These are phyloP conservation scores for Candida sanyaensis DNA, from an alignment of 1,139 yeast species.

Conservation along the genomic window DNA sequence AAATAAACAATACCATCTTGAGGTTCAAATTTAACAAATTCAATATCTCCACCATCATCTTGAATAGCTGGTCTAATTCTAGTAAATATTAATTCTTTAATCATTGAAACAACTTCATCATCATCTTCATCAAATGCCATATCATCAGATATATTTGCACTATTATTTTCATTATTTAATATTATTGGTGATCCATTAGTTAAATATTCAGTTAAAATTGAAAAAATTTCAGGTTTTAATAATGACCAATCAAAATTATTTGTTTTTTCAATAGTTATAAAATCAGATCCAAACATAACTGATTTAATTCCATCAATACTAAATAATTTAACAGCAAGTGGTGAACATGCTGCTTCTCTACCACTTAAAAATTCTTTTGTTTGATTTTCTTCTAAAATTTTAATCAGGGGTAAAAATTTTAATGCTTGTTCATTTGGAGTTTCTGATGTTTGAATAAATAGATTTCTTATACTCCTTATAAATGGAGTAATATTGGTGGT, in stretches of 20 bases:
- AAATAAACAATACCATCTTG: constrained; percentile 66
- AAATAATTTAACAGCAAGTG: constrained; percentile 54
- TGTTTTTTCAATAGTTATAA: constrained; percentile 82
- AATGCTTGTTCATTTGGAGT: constrained; percentile 52
- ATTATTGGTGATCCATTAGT: constrained; percentile 72
- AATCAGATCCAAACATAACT: constrained; percentile 59
- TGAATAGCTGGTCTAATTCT: constrained; percentile 93
- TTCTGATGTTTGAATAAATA: constrained; percentile 43
- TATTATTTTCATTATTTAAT: constrained; percentile 23
- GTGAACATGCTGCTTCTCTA: constrained; percentile 57
- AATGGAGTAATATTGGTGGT: not conserved
- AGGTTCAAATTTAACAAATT: constrained; percentile 65
- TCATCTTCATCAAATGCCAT: constrained; percentile 58
- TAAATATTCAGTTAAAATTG: constrained; percentile 79
- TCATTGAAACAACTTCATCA: constrained; percentile 82
- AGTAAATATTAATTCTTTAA: constrained; percentile 90
- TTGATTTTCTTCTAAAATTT: constrained; percentile 44
- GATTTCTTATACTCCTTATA: constrained; percentile 18
- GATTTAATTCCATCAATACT: constrained; percentile 53
- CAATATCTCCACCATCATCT: constrained; percentile 85
- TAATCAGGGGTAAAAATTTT: constrained; percentile 44
- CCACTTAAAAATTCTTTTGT: constrained; percentile 57
- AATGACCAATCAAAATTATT: constrained; percentile 66
- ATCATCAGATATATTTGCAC: constrained; percentile 28
- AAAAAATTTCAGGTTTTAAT: constrained; percentile 85